A percentile compares a stretch with the other conserved stretches of the same genome.
Conservation (phyloP, 2,329 filamentous ascomycete genomes). For the Lecanoromycetidae sp. region DNA sequence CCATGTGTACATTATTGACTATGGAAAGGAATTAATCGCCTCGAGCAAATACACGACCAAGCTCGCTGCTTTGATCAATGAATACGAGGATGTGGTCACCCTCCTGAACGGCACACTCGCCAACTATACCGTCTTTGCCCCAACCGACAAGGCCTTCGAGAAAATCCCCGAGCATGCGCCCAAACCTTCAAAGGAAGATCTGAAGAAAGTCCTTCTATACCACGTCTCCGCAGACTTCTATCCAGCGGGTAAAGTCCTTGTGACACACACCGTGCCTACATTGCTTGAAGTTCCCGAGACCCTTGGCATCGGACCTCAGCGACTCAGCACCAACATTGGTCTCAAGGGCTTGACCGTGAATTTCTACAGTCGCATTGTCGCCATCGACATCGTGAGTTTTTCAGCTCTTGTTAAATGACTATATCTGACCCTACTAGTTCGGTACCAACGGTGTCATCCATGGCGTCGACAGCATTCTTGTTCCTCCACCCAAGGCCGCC, state of each 20-base stretch:
- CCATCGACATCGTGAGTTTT: constrained; percentile 53
- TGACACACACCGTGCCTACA: constrained; percentile 63
- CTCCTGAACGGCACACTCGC: constrained; percentile 60
- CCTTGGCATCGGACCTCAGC: constrained; percentile 57
- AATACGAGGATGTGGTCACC: constrained; percentile 59
- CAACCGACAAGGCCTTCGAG: constrained; percentile 64
- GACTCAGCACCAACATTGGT: constrained; percentile 56
- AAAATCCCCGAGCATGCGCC: constrained; percentile 44
- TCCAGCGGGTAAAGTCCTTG: constrained; percentile 52
- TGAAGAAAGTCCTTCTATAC: constrained; percentile 60
- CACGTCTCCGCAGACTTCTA: constrained; percentile 60
- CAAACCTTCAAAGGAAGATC: constrained; percentile 56
- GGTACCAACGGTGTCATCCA: constrained; percentile 74
- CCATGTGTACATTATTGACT: too few relatives aligned
- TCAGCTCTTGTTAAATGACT: constrained; percentile 1
- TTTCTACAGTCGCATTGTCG: constrained; percentile 60
- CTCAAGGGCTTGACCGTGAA: constrained; percentile 58
- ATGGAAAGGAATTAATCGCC: constrained; percentile 66
- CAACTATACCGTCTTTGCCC: constrained; percentile 74
- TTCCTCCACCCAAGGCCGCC: constrained; percentile 57
- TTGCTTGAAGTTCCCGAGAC: constrained; percentile 41
- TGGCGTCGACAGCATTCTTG: constrained; percentile 59
- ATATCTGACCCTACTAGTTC: constrained; percentile 33
- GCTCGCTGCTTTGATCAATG: constrained; percentile 61
- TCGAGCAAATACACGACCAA: constrained; percentile 63